Percentiles rank a stretch among this genome's conserved stretches.
Evolutionary conservation across 2,329 filamentous ascomycete genomes (phyloP).

Genomic region (Sclerotinia glacialis): DNA sequence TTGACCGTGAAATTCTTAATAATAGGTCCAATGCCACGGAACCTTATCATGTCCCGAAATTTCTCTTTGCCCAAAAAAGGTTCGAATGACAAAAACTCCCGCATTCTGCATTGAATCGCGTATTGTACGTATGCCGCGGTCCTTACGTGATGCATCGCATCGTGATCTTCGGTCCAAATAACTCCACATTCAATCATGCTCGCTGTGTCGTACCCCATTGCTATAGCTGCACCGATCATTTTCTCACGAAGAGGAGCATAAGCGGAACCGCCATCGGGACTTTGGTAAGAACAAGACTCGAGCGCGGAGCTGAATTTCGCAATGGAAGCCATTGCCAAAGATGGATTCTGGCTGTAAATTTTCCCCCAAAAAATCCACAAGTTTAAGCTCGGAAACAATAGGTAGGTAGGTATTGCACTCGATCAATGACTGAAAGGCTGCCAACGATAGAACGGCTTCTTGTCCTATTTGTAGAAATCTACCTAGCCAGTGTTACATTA

Average conservation of each 20-base stretch:
- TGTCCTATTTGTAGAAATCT: not conserved
- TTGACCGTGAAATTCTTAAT: conserved; percentile 3
- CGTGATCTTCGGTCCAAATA: conserved; percentile 19
- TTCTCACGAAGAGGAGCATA: conserved; percentile 16
- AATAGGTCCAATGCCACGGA: not conserved
- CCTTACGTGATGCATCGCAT: conserved; percentile 16
- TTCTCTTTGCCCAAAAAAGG: conserved; percentile 12
- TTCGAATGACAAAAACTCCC: conserved; percentile 14
- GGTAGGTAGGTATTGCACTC: not conserved
- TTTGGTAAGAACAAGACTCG: conserved; percentile 20
- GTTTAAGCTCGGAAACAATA: not conserved
- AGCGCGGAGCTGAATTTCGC: conserved; percentile 13
- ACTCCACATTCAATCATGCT: conserved; percentile 22
- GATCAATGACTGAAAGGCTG: not conserved
- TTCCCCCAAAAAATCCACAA: not conserved
- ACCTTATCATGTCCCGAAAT: conserved; percentile 8
- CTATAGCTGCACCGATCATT: conserved; percentile 6
- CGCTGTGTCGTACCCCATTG: conserved; percentile 22
- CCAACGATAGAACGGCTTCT: not conserved
- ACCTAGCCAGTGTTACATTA: not conserved
- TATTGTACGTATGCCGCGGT: conserved; percentile 13
- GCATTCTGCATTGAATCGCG: conserved; percentile 10
- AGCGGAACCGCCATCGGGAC: conserved; percentile 15
- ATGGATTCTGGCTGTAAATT: not conserved
- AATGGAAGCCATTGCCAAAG: not conserved